Base-by-base conservation (phyloP, 495 filamentous ascomycete species). In the Coniosporium apollinis region DNA sequence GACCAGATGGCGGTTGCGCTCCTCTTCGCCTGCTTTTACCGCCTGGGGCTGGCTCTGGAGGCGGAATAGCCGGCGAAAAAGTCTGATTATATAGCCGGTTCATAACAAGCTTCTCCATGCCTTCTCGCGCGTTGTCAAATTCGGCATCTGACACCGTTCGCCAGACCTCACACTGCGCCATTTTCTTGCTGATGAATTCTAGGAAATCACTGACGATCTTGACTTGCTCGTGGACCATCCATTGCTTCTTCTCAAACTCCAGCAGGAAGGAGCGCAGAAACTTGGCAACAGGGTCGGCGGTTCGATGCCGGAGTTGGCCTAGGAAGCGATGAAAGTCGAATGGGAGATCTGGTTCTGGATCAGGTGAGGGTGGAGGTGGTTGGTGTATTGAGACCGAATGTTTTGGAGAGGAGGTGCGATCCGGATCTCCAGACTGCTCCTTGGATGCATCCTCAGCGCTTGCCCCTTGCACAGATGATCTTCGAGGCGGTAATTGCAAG, bases 61-160 rank as follows among this genome's bases (percentile, higher is more conserved):
- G 60, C 3, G 83, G 74, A 33, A 99, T 99, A 11, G 79, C 79
- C 1, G 89, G 86, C 1, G 89, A 92, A 54, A 99, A 99, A 0
- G 91, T 92, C 55, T 99, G 91, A 1, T 77, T 74, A 51, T 99
- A 96, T 4, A 99, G 62, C 36, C 91, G 69, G 53, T 99, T 99
- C 89, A 99, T 99, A 13, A 99, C 89, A 17, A 99, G 72, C 52
- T 99, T 99, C 66, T 99, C 89, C 91, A 99, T 99, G 19, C 89
- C 89, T 60, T 99, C 89, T 44, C 83, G 71, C 10, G 91, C 91
- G 60, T 99, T 94, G 56, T 96, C 89, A 53, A 99, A 94, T 50
- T 99, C 89, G 5, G 80, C 82, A 52, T 96, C 91, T 0, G 86
- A 92, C 0, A 94, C 84, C 26, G 85, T 79, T 31, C 82, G 75